phyloP scores from a whole-genome alignment of 2,329 filamentous ascomycete genomes.

The Ophiostoma ulmi region DNA sequence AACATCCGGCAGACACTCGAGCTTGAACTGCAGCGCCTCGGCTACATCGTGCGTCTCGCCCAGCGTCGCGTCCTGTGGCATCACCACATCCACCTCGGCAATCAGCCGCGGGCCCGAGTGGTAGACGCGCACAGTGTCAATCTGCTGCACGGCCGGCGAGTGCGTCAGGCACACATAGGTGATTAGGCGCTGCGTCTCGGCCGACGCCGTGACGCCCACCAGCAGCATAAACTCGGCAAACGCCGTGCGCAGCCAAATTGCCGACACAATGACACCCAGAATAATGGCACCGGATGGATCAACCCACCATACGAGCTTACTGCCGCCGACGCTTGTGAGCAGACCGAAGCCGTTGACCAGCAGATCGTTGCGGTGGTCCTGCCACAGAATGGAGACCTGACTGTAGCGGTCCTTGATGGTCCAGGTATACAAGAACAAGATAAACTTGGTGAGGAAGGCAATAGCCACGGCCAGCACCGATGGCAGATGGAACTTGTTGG shows the following conservation, averaged over 20 bases:
- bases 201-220: constrained; percentile 81
- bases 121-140: constrained; percentile 93
- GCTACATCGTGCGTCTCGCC: constrained; percentile 85
- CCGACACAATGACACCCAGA: constrained; percentile 70
- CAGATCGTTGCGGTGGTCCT: constrained; percentile 96
- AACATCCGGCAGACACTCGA: constrained; percentile 85
- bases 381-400: constrained; percentile 88
- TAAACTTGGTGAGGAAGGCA: constrained; percentile 79
- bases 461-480: constrained; percentile 79
- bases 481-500: constrained; percentile 68
- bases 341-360: constrained; percentile 93
- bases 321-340: constrained; percentile 82
- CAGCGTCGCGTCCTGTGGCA: constrained; percentile 70
- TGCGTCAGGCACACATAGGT: constrained; percentile 96
- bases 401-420: constrained; percentile 84
- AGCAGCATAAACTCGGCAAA: constrained; percentile 86
- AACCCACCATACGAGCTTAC: constrained; percentile 88
- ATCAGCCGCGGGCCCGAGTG: constrained; percentile 84
- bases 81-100: constrained; percentile 94
- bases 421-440: constrained; percentile 87
- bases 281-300: constrained; percentile 88
- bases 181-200: constrained; percentile 84
- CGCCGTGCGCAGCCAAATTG: constrained; percentile 78
- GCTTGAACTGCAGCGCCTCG: constrained; percentile 87
- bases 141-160: constrained; percentile 70